Evolutionary conservation across 805 yeast species (phyloP).

Genomic region (Saturnispora dispora): DNA sequence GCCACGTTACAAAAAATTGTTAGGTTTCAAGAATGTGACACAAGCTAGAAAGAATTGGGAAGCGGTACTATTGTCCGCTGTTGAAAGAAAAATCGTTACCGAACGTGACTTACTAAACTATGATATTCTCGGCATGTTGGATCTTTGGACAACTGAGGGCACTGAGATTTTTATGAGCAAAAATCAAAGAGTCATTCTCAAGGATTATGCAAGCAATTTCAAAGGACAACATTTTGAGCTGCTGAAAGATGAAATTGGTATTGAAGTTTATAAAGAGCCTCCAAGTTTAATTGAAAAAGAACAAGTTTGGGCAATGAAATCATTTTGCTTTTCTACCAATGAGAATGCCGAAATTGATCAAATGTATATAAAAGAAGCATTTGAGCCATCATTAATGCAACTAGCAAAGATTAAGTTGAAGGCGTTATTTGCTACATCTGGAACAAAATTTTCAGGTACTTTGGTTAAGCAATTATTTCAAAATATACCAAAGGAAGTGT

Average conservation of each 20-base stretch:
- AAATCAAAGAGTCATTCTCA: conserved; percentile 23
- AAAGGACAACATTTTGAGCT: conserved; percentile 36
- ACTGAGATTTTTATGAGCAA: conserved; percentile 26
- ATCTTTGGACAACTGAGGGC: conserved; percentile 53
- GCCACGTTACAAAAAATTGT: conserved; percentile 52
- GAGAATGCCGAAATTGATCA: conserved; percentile 12
- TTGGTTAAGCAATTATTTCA: conserved; percentile 40
- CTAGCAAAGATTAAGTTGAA: conserved; percentile 36
- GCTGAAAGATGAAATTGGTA: conserved; percentile 20
- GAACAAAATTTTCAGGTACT: conserved; percentile 36
- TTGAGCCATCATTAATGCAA: conserved; percentile 22
- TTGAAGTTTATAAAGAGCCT: conserved; percentile 38
- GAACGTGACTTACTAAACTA: conserved; percentile 41
- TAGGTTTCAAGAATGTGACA: conserved; percentile 52
- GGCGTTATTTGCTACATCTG: conserved; percentile 51
- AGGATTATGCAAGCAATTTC: conserved; percentile 38
- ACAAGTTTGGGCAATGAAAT: conserved; percentile 36
- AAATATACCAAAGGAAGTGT: conserved; percentile 36
- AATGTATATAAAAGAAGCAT: conserved; percentile 1
- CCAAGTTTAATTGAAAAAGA: conserved; percentile 69
- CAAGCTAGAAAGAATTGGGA: conserved; percentile 57
- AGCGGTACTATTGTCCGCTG: conserved; percentile 46
- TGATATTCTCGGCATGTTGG: conserved; percentile 44
- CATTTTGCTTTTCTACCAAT: conserved; percentile 33
- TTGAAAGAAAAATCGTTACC: conserved; percentile 44